These are phyloP conservation scores for Dittrichia graveolens DNA, from an alignment of 129 eudicot species.

Conservation along the genomic window DNA sequence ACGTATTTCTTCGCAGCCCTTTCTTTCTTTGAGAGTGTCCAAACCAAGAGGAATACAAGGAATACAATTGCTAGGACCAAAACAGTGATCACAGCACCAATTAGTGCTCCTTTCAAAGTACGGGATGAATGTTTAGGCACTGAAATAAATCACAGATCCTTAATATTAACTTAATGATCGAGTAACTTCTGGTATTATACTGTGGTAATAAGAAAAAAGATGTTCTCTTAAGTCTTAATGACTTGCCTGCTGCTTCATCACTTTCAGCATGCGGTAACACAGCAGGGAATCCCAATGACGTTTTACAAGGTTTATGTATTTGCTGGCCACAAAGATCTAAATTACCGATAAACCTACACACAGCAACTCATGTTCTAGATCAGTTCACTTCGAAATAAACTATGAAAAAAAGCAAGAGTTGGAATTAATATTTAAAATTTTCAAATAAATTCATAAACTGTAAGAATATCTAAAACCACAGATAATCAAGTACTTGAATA, in stretches of 20 bases:
- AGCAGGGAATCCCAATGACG: constrained; percentile 92
- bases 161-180: background rate
- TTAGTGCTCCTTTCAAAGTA: constrained; percentile 58
- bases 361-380: constrained; percentile 30
- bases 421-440: constrained; percentile 1
- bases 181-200: constrained; percentile 13
- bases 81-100: constrained; percentile 50
- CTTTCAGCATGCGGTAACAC: constrained; percentile 93
- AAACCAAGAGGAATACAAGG: constrained; percentile 63
- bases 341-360: constrained; percentile 85
- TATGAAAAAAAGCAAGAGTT: background rate
- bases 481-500: background rate
- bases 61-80: constrained; percentile 56
- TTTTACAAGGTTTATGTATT: constrained; percentile 83
- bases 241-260: constrained; percentile 79
- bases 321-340: constrained; percentile 93
- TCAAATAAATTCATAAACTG: background rate
- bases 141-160: constrained; percentile 28
- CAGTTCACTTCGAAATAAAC: constrained; percentile 5
- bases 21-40: constrained; percentile 79
- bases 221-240: background rate
- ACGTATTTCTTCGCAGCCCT: constrained; percentile 80
- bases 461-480: background rate
- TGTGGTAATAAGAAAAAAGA: background rate
- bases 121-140: constrained; percentile 79